These are phyloP conservation scores for Xylariaceae sp. DNA, from an alignment of 2,329 filamentous ascomycete genomes.

Conservation along the genomic window DNA sequence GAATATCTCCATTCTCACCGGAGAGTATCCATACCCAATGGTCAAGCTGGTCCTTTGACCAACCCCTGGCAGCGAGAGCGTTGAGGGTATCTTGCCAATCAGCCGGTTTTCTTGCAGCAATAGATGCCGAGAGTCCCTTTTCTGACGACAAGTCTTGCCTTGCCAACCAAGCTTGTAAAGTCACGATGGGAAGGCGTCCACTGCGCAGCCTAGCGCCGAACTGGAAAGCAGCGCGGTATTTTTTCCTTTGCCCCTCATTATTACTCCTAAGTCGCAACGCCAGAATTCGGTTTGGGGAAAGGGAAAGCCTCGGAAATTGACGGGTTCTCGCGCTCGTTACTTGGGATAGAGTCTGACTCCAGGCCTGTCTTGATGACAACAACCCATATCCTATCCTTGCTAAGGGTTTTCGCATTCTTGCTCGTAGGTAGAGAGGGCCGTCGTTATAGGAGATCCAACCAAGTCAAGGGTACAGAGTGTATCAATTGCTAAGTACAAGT, in stretches of 20 bases:
- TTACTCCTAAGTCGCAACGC: conserved; percentile 33
- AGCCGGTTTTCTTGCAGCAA: conserved; percentile 27
- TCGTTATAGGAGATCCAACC: neutral
- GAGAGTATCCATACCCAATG: conserved; percentile 52
- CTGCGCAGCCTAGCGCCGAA: conserved; percentile 27
- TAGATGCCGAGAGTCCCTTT: conserved; percentile 11
- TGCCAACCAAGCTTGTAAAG: conserved; percentile 35
- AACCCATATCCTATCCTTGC: neutral
- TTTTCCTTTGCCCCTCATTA: conserved; percentile 26
- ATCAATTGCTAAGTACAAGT: neutral
- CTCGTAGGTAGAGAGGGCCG: neutral
- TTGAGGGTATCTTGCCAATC: conserved; percentile 43
- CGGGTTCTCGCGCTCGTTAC: conserved; percentile 27
- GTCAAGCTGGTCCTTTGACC: conserved; percentile 43
- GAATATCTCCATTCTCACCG: conserved; percentile 42
- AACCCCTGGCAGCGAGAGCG: conserved; percentile 41
- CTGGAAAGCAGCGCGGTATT: conserved; percentile 23
- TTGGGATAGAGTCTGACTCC: conserved; percentile 33
- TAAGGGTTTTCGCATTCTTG: conserved; percentile 18
- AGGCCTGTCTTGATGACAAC: conserved; percentile 11
- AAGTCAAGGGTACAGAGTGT: neutral
- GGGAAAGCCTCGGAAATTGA: conserved; percentile 25
- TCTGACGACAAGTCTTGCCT: conserved; percentile 33
- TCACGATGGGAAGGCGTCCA: conserved; percentile 39
- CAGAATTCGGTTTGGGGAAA: conserved; percentile 35